These are phyloP conservation scores for Symbiodinium natans DNA, from an alignment of 73 alveolate species.

Conservation along the genomic window DNA sequence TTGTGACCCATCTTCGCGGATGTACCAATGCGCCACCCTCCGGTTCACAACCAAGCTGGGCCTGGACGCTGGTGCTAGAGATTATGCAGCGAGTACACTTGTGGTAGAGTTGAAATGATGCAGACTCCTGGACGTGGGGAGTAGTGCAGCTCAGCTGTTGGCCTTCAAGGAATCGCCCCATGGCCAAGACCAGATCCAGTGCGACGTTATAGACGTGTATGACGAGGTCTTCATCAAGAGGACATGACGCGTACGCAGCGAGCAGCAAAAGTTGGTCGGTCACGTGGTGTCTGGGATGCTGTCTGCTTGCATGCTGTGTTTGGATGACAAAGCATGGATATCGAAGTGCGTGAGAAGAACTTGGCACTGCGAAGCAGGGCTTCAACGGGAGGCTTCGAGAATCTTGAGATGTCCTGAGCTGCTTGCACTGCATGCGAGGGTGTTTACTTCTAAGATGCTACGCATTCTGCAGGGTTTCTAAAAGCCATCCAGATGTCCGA, in stretches of 20 bases:
- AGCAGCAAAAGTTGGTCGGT: too few relatives aligned
- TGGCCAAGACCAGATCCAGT: conserved; percentile 47
- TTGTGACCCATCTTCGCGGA: conserved; percentile 60
- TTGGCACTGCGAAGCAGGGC: too few relatives aligned
- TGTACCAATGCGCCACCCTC: conserved; percentile 88
- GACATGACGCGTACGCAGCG: neutral
- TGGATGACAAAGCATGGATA: too few relatives aligned
- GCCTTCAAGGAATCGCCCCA: conserved; percentile 36
- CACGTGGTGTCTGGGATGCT: too few relatives aligned
- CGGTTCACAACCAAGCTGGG: conserved; percentile 92
- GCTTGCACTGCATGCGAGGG: too few relatives aligned
- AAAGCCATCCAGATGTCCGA: too few relatives aligned
- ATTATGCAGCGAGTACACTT: neutral
- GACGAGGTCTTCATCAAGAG: conserved; percentile 30
- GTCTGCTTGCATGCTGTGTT: too few relatives aligned
- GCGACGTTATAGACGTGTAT: conserved; percentile 53
- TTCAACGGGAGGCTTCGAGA: too few relatives aligned
- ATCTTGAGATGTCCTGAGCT: too few relatives aligned
- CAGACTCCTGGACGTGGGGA: neutral
- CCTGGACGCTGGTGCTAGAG: conserved; percentile 33
- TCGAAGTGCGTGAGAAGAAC: too few relatives aligned
- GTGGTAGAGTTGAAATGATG: neutral
- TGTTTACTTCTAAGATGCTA: too few relatives aligned
- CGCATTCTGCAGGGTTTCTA: too few relatives aligned
- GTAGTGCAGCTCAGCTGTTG: neutral